Percentiles rank a stretch among this genome's conserved stretches.
Conservation (phyloP, 108 stramenopile species). For the Nannochloropsis salina region DNA sequence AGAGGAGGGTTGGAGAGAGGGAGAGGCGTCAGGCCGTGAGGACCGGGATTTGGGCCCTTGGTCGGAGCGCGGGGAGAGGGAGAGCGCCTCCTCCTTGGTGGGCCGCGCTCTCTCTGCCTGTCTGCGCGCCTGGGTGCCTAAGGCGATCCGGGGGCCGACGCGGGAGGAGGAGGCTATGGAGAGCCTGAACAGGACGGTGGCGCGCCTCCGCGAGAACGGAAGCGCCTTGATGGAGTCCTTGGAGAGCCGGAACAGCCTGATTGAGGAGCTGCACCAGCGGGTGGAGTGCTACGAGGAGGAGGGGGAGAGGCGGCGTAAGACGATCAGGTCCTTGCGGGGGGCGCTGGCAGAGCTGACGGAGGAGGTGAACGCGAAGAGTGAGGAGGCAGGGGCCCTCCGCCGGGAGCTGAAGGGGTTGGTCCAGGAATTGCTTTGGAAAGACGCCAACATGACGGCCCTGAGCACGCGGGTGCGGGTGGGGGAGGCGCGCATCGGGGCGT, state of each 20-base stretch:
- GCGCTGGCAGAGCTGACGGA: conserved; percentile 1
- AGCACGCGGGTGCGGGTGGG: neutral
- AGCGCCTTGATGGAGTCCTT: neutral
- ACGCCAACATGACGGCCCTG: neutral
- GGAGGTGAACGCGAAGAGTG: neutral
- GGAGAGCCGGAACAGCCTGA: neutral
- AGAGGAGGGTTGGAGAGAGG: neutral
- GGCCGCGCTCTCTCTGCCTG: neutral
- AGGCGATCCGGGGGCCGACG: neutral
- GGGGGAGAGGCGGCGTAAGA: neutral
- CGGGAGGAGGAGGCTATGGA: neutral
- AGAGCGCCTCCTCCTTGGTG: neutral
- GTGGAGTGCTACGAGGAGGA: conserved; percentile 10
- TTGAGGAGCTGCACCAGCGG: neutral
- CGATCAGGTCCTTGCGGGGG: neutral
- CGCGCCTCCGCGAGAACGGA: conserved; percentile 2
- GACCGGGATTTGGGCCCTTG: too few relatives aligned
- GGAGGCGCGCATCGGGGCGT: neutral
- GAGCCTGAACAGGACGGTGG: neutral
- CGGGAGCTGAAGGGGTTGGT: neutral
- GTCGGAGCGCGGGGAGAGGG: neutral
- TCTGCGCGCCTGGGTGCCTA: neutral
- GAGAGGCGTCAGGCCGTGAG: neutral
- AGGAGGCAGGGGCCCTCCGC: neutral
- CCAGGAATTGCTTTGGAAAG: neutral